Evolutionary conservation across 2,329 filamentous ascomycete species (phyloP), one percentile per base, ranked within the genome.

Genomic region (Hysterium pulicare): DNA sequence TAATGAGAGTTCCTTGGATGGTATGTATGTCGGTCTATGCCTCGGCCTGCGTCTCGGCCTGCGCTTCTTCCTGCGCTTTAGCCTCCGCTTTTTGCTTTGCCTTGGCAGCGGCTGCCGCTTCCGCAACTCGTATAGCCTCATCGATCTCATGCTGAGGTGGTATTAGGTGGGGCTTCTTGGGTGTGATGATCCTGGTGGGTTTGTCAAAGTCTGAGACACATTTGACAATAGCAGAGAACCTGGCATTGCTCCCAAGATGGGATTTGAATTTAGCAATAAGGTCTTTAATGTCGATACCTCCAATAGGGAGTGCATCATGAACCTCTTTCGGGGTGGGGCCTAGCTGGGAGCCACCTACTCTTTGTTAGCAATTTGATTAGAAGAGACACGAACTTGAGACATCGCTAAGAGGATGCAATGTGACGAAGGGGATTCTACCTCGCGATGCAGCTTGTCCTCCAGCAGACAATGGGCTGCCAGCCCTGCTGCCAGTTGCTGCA

Each of bases 251-350:
- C 8, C 32, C 20, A 4, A 67, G 43, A 11, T 59, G 51, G 9
- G 48, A 42, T 49, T 57, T 64, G 61, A 71, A 71, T 19, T 51
- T 44, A 20, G 45, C 47, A 31, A 65, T 55, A 17, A 71, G 47
- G 6, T 59, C 53, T 10, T 48, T 47, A 40, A 70, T 61, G 20
- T 47, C 53, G 36, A 69, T 64, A 22, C 68, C 68, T 17, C 60
- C 54, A 0, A 53, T 32, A 2, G 67, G 66, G 36, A 71, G 66
- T 3, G 60, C 58, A 7, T 55, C 57, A 4, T 54, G 53, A 35
- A 71, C 59, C 43, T 70, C 64, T 10, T 69, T 66, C 6, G 63
- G 49, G 0, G 64, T 64, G 0, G 66, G 67, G 28, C n/a, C n/a
- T n/a, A n/a, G n/a, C n/a, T n/a, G n/a, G n/a, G n/a, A n/a, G n/a